phyloP scores from a whole-genome alignment of 768 basidiomycete species.

The Daedaleopsis nitida region DNA sequence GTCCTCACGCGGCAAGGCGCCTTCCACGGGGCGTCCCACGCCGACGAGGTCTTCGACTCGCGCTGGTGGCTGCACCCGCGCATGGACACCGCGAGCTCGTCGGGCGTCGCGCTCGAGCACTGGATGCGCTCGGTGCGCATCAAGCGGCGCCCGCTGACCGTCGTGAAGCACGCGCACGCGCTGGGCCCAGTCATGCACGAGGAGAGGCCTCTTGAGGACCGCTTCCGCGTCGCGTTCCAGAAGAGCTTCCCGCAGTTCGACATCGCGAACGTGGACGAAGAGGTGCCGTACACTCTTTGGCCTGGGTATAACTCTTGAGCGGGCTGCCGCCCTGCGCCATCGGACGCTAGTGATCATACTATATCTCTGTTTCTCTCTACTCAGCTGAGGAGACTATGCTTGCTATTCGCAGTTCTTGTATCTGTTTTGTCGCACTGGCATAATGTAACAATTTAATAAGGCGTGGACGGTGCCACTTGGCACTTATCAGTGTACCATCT shows the following conservation, averaged over 20 bases:
- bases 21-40: background rate
- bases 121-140: background rate
- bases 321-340: too few relatives aligned
- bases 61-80: background rate
- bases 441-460: too few relatives aligned
- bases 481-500: too few relatives aligned
- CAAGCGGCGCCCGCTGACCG: background rate
- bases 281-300: background rate
- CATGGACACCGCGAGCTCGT: background rate
- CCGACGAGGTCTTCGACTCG: background rate
- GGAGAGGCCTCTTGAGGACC: background rate
- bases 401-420: too few relatives aligned
- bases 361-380: too few relatives aligned
- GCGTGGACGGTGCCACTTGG: too few relatives aligned
- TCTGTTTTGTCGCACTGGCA: too few relatives aligned
- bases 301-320: background rate
- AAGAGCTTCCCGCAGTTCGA: background rate
- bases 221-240: background rate
- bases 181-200: too few relatives aligned
- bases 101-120: background rate
- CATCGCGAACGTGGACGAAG: background rate
- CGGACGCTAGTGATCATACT: too few relatives aligned
- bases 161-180: background rate
- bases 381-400: too few relatives aligned
- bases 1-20: background rate